Conservation (phyloP, 2,329 filamentous ascomycete genomes). For the Rhynchosporium secalis region DNA sequence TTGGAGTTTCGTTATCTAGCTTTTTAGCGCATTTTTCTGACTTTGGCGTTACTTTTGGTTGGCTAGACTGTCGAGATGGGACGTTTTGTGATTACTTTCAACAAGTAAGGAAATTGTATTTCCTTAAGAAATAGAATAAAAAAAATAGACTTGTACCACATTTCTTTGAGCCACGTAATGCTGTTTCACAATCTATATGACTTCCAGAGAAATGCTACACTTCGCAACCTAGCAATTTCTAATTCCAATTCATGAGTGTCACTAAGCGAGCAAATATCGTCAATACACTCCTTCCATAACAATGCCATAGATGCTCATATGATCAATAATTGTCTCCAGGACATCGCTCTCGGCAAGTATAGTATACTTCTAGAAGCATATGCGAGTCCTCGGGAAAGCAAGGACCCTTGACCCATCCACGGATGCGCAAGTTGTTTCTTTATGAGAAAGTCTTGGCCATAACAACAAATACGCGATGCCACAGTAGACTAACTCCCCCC, state of each 20-base stretch:
- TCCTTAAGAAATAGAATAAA: too few species aligned
- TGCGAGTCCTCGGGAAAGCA: background rate
- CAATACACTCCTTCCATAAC: background rate
- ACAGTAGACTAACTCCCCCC: constrained; percentile 6
- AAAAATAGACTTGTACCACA: too few species aligned
- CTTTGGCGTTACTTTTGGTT: too few species aligned
- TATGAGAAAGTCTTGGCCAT: constrained; percentile 11
- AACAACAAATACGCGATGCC: constrained; percentile 13
- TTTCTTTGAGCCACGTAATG: too few species aligned
- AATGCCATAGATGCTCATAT: constrained; percentile 2
- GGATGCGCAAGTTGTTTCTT: constrained; percentile 5
- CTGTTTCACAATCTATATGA: too few species aligned
- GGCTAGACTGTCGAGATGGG: too few species aligned
- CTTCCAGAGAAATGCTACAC: too few species aligned
- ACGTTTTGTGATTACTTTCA: too few species aligned
- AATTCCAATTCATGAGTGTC: background rate
- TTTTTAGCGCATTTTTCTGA: too few species aligned
- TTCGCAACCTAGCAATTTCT: too few species aligned
- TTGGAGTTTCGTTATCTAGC: too few species aligned
- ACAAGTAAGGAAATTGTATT: too few species aligned
- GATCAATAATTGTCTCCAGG: background rate
- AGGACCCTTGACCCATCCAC: background rate
- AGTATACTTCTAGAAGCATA: background rate
- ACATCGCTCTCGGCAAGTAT: background rate
- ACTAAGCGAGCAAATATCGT: background rate